A percentile compares a stretch with the other conserved stretches of the same genome.
Conservation (phyloP, 495 filamentous ascomycete species). For the Neurospora sp. region DNA sequence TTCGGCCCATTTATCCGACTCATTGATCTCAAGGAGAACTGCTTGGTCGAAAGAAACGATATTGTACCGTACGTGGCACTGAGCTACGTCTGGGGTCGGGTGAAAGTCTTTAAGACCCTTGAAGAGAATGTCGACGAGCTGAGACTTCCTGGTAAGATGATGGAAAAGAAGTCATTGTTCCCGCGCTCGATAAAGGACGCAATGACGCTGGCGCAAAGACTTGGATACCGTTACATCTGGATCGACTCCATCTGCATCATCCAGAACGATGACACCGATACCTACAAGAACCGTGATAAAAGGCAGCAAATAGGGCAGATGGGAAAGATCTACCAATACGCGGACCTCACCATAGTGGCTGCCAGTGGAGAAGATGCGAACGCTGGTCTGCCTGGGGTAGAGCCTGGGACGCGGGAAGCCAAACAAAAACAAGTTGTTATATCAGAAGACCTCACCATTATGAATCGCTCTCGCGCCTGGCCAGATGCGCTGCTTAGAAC, state of each 20-base stretch:
- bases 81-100: not conserved
- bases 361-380: not conserved
- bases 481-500: not conserved
- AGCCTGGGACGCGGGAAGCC: not conserved
- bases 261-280: slow-evolving; percentile 15
- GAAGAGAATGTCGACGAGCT: not conserved
- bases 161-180: not conserved
- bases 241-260: slow-evolving; percentile 23
- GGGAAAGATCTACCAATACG: slow-evolving; percentile 10
- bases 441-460: not conserved
- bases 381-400: not conserved
- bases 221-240: slow-evolving; percentile 11
- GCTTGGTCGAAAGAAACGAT: not conserved
- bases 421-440: not conserved
- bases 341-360: slow-evolving; percentile 1
- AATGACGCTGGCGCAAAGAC: not conserved
- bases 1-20: not conserved
- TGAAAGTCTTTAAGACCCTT: not conserved
- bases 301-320: slow-evolving; percentile 15
- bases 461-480: not conserved
- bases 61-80: not conserved
- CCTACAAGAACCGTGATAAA: slow-evolving; percentile 3
- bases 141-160: not conserved
- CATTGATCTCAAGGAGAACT: not conserved
- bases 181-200: not conserved